Base-by-base conservation (phyloP, 2,329 filamentous ascomycete species). In the Neofusicoccum kwambonambiense region DNA sequence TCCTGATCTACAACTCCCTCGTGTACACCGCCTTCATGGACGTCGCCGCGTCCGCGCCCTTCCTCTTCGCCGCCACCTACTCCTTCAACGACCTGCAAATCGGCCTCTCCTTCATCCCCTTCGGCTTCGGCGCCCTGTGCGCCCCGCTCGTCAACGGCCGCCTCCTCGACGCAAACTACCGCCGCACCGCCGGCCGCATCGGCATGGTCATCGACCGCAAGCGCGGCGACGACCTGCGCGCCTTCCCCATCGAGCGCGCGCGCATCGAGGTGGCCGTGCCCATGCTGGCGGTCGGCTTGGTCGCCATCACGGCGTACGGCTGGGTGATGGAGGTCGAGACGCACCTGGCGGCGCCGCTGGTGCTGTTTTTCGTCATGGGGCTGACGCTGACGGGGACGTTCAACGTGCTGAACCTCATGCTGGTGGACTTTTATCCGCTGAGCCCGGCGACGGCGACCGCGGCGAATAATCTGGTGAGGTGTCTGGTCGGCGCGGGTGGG, bases 121-220 rank as follows among this genome's bases (percentile, higher is more conserved):
- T 79, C 44, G 79, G 77, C 12, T 63, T 73, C 5, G 80, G 80
- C 4, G 72, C 74, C 45, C 68, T 79, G 39, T 56, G 74, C 19
- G 72, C 77, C 49, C 73, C 78, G 17, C 67, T 79, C 27, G 71
- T 79, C 15, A 76, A 74, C 39, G 89, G 91, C 4, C 80, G 81
- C 2, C 68, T 86, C 0, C 81, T 90, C 62, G 89, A 91, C 75
- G 87, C 85, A 80, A 92, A 92, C 74, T 95, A 90, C 74, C 82
- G 86, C 9, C 85, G 89, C 42, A 83, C 87, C 41, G 89, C 90
- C 1, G 81, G 79, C 52, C 82, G 83, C 51, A 78, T 88, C 12
- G 87, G 87, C 4, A 80, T 92, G 65, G 77, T 79, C 8, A 83
- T 91, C 68, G 84, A 86, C 70, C 82, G 79, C 62, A 86, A 84